A percentile compares a stretch with the other conserved stretches of the same genome.
phyloP scores from a whole-genome alignment of 108 stramenopile genomes.

The Aurantiochytrium sp. region DNA sequence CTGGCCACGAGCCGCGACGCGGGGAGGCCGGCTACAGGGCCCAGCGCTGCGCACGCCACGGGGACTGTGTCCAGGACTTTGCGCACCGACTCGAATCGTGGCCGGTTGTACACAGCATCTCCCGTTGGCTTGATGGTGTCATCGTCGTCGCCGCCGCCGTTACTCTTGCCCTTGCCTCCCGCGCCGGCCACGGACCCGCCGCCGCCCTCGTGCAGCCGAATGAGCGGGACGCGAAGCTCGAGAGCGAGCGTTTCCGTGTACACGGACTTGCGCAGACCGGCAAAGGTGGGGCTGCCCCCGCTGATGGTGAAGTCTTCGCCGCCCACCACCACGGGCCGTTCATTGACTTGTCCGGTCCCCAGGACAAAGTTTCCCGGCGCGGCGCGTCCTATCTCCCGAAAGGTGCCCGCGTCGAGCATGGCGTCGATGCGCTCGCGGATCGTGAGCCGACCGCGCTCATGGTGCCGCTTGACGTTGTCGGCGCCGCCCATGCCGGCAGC shows the following conservation, averaged over 20 bases:
- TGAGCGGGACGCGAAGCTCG: background rate
- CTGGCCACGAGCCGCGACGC: background rate
- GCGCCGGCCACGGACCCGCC: background rate
- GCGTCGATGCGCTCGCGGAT: constrained; percentile 45
- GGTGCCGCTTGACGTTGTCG: background rate
- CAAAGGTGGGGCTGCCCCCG: background rate
- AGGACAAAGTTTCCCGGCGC: constrained; percentile 53
- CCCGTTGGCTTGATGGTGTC: background rate
- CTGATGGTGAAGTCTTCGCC: constrained; percentile 17
- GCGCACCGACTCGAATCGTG: background rate
- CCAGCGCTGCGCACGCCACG: background rate
- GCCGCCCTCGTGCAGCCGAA: background rate
- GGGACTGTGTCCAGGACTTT: background rate
- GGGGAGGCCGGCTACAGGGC: background rate
- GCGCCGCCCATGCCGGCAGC: background rate
- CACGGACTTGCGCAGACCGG: background rate
- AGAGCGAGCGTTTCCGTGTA: background rate
- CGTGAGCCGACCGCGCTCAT: constrained; percentile 39
- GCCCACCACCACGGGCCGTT: constrained; percentile 57
- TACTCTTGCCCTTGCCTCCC: background rate
- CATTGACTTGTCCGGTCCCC: constrained; percentile 56
- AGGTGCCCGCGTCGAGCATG: background rate
- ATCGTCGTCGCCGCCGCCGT: too few species aligned
- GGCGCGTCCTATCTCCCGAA: constrained; percentile 52
- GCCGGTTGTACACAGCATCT: background rate